Conservation (phyloP, 164 flowering plant genomes). For the Vitis labrusca region DNA sequence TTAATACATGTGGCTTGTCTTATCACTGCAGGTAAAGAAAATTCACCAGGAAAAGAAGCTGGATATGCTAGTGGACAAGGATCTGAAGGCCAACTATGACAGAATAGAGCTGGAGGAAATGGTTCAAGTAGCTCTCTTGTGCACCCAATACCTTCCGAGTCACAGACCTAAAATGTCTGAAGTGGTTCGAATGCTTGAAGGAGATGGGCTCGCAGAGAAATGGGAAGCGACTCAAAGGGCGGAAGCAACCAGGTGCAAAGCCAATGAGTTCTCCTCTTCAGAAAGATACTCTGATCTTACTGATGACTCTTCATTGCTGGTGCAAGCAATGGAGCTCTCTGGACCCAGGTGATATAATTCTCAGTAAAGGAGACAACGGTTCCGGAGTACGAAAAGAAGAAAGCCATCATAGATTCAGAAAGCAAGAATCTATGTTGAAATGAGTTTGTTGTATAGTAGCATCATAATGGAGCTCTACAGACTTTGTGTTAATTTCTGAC, state of each 20-base stretch:
- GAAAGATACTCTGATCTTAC: slow-evolving; percentile 65
- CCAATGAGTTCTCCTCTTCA: slow-evolving; percentile 59
- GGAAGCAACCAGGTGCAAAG: slow-evolving; percentile 36
- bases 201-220: slow-evolving; percentile 70
- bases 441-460: slow-evolving; percentile 19
- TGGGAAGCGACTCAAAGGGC: slow-evolving; percentile 69
- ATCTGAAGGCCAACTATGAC: slow-evolving; percentile 50
- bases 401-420: background rate
- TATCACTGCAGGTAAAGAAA: slow-evolving; percentile 52
- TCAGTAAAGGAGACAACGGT: background rate
- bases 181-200: slow-evolving; percentile 72
- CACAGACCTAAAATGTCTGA: slow-evolving; percentile 73
- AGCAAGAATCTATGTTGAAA: background rate
- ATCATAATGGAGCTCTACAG: slow-evolving; percentile 8
- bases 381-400: background rate
- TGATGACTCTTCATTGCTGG: slow-evolving; percentile 63
- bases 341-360: slow-evolving; percentile 52
- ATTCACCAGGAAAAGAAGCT: slow-evolving; percentile 65
- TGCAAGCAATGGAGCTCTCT: slow-evolving; percentile 78
- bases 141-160: slow-evolving; percentile 62
- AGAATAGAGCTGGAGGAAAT: slow-evolving; percentile 66
- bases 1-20: background rate
- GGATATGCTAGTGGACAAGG: slow-evolving; percentile 66
- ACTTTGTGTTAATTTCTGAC: slow-evolving; percentile 11
- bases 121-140: slow-evolving; percentile 64